Conservation (phyloP, 192 early-diverging fungal species). For the Coemansia sp. region DNA sequence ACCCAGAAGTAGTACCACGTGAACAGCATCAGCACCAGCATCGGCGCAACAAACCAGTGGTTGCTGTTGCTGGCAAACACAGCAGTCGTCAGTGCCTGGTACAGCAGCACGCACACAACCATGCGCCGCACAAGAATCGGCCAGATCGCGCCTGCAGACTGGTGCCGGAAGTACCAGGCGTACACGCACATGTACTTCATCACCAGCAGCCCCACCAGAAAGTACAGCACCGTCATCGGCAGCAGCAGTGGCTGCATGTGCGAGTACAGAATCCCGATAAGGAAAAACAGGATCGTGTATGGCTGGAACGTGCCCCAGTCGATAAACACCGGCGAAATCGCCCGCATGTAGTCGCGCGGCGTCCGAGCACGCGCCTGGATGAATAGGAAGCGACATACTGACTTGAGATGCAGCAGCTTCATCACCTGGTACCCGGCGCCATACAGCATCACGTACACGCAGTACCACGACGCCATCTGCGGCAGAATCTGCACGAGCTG, state of each 20-base stretch:
- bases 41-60: constrained; percentile 50
- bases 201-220: constrained; percentile 60
- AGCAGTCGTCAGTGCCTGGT: constrained; percentile 64
- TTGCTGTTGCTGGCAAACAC: constrained; percentile 60
- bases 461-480: constrained; percentile 76
- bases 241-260: constrained; percentile 70
- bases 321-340: constrained; percentile 65
- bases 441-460: constrained; percentile 72
- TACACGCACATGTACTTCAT: constrained; percentile 80
- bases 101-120: constrained; percentile 63
- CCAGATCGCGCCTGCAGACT: constrained; percentile 68
- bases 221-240: constrained; percentile 69
- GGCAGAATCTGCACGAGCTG: constrained; percentile 64
- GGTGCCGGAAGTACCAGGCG: constrained; percentile 73
- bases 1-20: constrained; percentile 51
- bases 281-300: constrained; percentile 67
- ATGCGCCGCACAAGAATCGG: constrained; percentile 68
- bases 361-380: constrained; percentile 54
- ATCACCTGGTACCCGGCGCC: constrained; percentile 67
- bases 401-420: constrained; percentile 64
- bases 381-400: constrained; percentile 57
- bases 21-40: constrained; percentile 46
- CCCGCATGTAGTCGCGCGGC: constrained; percentile 74
- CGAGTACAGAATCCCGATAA: constrained; percentile 74
- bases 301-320: constrained; percentile 72